Evolutionary conservation across 352 stramenopile genomes (phyloP).

Genomic region (Globisporangium canariense): DNA sequence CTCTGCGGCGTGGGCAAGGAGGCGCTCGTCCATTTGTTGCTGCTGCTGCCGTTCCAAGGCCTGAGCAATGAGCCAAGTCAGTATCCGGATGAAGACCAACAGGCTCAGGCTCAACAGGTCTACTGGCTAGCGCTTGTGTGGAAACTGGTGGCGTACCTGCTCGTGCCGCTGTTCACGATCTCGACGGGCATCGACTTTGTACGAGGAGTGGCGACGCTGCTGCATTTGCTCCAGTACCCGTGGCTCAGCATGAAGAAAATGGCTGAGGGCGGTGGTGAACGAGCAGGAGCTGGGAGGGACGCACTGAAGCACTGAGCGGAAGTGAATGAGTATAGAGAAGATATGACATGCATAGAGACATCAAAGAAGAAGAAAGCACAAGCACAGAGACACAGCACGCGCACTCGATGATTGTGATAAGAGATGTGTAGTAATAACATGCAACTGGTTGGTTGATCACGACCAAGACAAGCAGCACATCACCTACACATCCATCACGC

Average conservation of each 20-base stretch:
- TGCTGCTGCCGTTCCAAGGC: slow-evolving; percentile 46
- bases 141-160: slow-evolving; percentile 36
- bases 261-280: neutral
- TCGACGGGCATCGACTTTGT: slow-evolving; percentile 57
- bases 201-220: slow-evolving; percentile 43
- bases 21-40: slow-evolving; percentile 53
- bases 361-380: neutral
- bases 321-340: neutral
- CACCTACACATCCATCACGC: neutral
- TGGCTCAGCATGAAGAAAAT: slow-evolving; percentile 16
- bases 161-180: slow-evolving; percentile 59
- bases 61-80: neutral
- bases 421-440: slow-evolving; percentile 13
- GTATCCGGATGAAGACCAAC: neutral
- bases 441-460: neutral
- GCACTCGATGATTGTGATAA: slow-evolving; percentile 6
- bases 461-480: neutral
- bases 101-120: neutral
- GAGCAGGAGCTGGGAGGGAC: neutral
- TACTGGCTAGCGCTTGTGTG: slow-evolving; percentile 12
- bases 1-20: slow-evolving; percentile 56
- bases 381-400: neutral
- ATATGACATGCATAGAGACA: neutral
- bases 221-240: slow-evolving; percentile 50
- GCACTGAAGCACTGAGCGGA: neutral